Percentiles rank a stretch among this genome's conserved stretches.
Conservation (phyloP, 805 yeast genomes). For the Ogataea chonburiensis region DNA sequence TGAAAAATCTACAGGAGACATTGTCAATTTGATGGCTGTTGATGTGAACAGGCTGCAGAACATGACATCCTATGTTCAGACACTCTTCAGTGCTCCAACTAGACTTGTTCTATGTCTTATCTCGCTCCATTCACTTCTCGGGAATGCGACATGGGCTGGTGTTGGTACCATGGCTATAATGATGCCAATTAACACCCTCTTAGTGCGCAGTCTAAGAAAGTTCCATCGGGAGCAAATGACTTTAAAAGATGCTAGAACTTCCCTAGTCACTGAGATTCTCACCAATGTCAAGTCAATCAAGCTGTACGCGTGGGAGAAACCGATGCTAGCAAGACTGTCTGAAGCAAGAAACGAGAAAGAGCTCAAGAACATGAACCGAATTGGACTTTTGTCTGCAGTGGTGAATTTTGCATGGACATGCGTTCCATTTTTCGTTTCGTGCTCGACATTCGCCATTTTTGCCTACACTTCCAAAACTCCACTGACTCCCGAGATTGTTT, state of each 20-base stretch:
- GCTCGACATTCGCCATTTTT: constrained; percentile 57
- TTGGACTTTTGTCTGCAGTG: constrained; percentile 47
- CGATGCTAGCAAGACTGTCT: constrained; percentile 52
- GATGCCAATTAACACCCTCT: constrained; percentile 54
- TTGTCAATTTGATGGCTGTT: constrained; percentile 73
- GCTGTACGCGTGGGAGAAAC: constrained; percentile 67
- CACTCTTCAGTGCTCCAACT: constrained; percentile 58
- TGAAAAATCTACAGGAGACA: constrained; percentile 69
- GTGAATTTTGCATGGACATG: constrained; percentile 59
- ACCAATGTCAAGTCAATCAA: constrained; percentile 63
- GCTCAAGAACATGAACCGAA: constrained; percentile 47
- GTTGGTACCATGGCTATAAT: constrained; percentile 49
- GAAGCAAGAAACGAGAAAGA: constrained; percentile 60
- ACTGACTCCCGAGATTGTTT: constrained; percentile 64
- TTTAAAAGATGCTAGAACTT: constrained; percentile 58
- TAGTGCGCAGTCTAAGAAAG: constrained; percentile 45
- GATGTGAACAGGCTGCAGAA: constrained; percentile 69
- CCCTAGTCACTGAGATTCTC: constrained; percentile 57
- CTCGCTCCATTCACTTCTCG: constrained; percentile 56
- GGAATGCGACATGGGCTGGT: constrained; percentile 60
- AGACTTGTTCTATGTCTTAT: constrained; percentile 51
- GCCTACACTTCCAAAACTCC: constrained; percentile 46
- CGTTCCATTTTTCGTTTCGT: constrained; percentile 64
- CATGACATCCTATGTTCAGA: constrained; percentile 52
- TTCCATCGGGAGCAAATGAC: constrained; percentile 58